Percentiles rank a stretch among this genome's conserved stretches.
Conservation (phyloP, 108 stramenopile species). For the Pseudonitzschia multiseries region DNA sequence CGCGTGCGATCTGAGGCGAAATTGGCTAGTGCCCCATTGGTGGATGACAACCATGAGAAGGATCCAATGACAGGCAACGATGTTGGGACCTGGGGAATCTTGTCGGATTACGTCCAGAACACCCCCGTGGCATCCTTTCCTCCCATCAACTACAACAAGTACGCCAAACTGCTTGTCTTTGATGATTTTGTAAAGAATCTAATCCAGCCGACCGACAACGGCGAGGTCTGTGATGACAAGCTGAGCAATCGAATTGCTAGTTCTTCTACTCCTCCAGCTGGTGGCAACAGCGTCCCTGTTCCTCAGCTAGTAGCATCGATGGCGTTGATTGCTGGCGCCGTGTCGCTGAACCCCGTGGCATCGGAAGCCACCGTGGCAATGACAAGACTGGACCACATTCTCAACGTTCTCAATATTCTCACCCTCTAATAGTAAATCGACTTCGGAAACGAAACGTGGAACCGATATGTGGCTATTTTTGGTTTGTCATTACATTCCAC, state of each 20-base stretch:
- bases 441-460: no score
- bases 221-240: neutral
- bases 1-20: neutral
- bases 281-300: neutral
- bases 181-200: constrained; percentile 12
- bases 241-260: neutral
- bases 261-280: neutral
- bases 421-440: no score
- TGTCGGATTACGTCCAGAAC: constrained; percentile 12
- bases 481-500: no score
- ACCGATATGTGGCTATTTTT: no score
- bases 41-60: neutral
- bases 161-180: constrained; percentile 12
- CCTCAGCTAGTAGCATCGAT: neutral
- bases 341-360: neutral
- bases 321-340: neutral
- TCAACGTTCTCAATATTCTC: neutral
- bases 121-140: constrained; percentile 11
- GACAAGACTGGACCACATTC: neutral
- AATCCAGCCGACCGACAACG: neutral
- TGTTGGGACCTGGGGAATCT: constrained; percentile 18
- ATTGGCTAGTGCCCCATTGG: neutral
- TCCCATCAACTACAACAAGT: constrained; percentile 19
- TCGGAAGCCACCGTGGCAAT: neutral
- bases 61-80: constrained; percentile 4